A percentile compares a stretch with the other conserved stretches of the same genome.
Evolutionary conservation across 441 rosid species (phyloP).

Genomic region (Pelargonium cotyledonis): DNA sequence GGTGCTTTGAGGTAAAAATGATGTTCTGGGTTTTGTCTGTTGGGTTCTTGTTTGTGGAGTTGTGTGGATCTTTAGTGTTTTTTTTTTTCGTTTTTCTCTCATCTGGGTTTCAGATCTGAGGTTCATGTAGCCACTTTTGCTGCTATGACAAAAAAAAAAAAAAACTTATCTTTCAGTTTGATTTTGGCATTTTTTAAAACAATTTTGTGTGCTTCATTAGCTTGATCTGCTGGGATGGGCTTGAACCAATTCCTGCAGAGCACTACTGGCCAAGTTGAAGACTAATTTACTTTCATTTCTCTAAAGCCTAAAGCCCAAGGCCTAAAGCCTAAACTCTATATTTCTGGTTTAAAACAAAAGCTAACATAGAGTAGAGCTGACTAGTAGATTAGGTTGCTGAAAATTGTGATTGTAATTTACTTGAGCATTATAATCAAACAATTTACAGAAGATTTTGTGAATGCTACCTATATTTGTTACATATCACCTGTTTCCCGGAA

Average conservation of each 20-base stretch:
- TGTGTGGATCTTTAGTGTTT: slow-evolving; percentile 28
- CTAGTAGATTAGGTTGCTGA: not conserved
- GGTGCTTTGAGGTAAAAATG: slow-evolving; percentile 9
- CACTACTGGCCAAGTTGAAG: slow-evolving; percentile 1
- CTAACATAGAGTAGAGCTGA: not conserved
- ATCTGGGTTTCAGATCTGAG: slow-evolving; percentile 31
- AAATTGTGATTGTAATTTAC: slow-evolving; percentile 6
- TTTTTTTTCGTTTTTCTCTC: slow-evolving; percentile 12
- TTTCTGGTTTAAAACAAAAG: not conserved
- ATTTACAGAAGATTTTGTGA: not conserved
- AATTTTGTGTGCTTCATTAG: slow-evolving; percentile 8
- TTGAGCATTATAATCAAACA: not conserved
- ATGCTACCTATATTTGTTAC: not conserved
- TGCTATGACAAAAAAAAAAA: slow-evolving; percentile 1
- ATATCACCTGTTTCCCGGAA: not conserved
- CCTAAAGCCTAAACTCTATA: not conserved
- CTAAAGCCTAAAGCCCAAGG: not conserved
- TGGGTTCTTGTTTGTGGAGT: slow-evolving; percentile 15
- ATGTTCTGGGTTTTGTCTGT: slow-evolving; percentile 33
- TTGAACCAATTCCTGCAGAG: not conserved
- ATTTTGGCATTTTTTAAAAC: slow-evolving; percentile 9
- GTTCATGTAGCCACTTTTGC: slow-evolving; percentile 7
- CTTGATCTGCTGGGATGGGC: slow-evolving; percentile 21
- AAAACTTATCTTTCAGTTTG: not conserved
- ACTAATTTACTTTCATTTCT: not conserved